These are phyloP conservation scores for Cystobasidiaceae sp. DNA, from an alignment of 1,284 basidiomycete species.

Conservation along the genomic window DNA sequence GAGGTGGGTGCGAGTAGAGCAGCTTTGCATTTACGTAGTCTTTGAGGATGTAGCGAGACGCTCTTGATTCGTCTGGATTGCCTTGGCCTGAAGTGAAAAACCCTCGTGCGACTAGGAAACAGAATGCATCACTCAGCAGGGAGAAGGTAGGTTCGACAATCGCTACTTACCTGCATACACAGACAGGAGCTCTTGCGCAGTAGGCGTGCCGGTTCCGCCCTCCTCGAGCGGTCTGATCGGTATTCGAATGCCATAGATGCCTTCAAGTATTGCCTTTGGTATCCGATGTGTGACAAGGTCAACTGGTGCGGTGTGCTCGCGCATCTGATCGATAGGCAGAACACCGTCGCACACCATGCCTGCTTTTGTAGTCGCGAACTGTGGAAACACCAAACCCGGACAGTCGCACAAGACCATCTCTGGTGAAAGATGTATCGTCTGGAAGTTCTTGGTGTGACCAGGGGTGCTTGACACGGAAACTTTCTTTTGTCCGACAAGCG, in stretches of 20 bases:
- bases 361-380: conserved; percentile 92
- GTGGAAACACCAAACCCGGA: conserved; percentile 96
- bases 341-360: conserved; percentile 96
- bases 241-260: conserved; percentile 80
- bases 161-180: conserved; percentile 79
- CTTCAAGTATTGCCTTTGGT: conserved; percentile 79
- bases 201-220: conserved; percentile 71
- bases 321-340: conserved; percentile 94
- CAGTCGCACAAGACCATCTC: conserved; percentile 93
- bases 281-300: conserved; percentile 74
- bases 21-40: conserved; percentile 96
- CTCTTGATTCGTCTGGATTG: conserved; percentile 92
- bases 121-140: neutral
- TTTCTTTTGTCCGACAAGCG: conserved; percentile 67
- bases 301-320: conserved; percentile 85
- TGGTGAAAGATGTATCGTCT: conserved; percentile 88
- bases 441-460: conserved; percentile 99
- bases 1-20: conserved; percentile 81
- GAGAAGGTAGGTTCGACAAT: neutral
- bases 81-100: conserved; percentile 91
- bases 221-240: conserved; percentile 66
- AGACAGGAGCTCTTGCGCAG: conserved; percentile 76
- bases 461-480: conserved; percentile 96
- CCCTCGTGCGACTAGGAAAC: conserved; percentile 72
- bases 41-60: conserved; percentile 88